Base-by-base conservation (phyloP, 768 basidiomycete species). In the Pleurotus tuber-regium region DNA sequence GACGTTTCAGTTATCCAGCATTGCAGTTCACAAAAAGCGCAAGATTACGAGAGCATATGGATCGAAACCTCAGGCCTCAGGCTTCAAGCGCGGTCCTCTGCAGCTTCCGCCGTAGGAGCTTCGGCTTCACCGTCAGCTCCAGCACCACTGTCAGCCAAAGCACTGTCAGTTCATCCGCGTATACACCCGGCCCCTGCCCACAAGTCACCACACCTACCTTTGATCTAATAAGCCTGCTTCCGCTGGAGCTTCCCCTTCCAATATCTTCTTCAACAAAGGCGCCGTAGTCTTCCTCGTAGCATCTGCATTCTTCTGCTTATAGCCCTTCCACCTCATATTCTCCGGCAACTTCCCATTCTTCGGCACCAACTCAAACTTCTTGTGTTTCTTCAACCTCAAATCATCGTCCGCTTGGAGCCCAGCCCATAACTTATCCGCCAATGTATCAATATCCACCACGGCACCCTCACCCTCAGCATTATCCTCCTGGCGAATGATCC, bases 211-310 rank as follows among this genome's bases (percentile, higher is more conserved):
- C n/a, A n/a, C n/a, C n/a, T n/a, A n/a, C n/a, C n/a, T n/a, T n/a
- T n/a, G n/a, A n/a, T n/a, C n/a, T n/a, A n/a, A n/a, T n/a, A n/a
- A n/a, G n/a, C n/a, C n/a, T n/a, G n/a, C n/a, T n/a, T n/a, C n/a
- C n/a, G n/a, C n/a, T n/a, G n/a, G n/a, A n/a, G n/a, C n/a, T n/a
- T n/a, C n/a, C n/a, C 58, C 60, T 49, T 87, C 86, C 55, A 92
- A 58, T 43, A 88, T 77, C 4, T 51, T 64, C 62, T 82, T 83
- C 51, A 90, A 63, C 10, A 87, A 57, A 1, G 89, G 89, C 7
- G 87, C 87, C 11, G 79, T 78, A 30, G 69, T 73, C 60, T 90
- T 90, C 51, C 87, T 73, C 11, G 81, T 87, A 18, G 76, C 83
- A 35, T 76, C 60, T 18, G 73, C 70, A 57, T 89, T 87, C 36